phyloP scores from a whole-genome alignment of 1,284 basidiomycete genomes.

The Ganoderma resinaceum region DNA sequence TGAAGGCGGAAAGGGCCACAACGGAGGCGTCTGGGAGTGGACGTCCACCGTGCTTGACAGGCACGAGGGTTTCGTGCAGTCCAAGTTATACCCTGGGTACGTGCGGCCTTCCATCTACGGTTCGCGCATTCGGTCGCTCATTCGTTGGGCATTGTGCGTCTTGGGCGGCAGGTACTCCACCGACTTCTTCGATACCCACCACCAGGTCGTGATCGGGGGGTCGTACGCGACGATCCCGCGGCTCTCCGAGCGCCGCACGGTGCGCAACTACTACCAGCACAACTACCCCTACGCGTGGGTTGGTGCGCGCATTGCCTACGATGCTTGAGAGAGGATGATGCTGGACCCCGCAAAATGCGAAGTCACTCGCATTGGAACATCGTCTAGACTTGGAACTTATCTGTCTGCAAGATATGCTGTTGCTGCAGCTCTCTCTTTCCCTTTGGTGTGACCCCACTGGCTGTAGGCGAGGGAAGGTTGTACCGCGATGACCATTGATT shows the following conservation, averaged over 20 bases:
- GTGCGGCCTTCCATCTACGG: conserved; percentile 20
- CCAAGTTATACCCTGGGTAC: conserved; percentile 84
- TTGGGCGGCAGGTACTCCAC: conserved; percentile 68
- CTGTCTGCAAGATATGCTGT: no score
- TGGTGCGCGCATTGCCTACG: conserved; percentile 78
- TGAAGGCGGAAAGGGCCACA: conserved; percentile 67
- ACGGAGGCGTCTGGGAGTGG: conserved; percentile 99
- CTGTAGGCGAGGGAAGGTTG: no score
- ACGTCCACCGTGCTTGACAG: conserved; percentile 82
- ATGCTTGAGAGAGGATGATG: conserved; percentile 39
- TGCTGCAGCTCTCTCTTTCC: no score
- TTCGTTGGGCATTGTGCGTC: conserved; percentile 10
- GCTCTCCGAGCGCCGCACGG: conserved; percentile 75
- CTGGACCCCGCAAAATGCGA: no score
- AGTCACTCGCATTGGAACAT: no score
- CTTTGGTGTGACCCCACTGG: no score
- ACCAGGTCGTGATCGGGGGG: conserved; percentile 88
- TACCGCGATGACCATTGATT: no score
- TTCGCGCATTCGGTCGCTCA: conserved; percentile 2
- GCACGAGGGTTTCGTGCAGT: conserved; percentile 80
- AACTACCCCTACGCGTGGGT: conserved; percentile 81
- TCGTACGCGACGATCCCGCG: conserved; percentile 90
- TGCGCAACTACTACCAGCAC: conserved; percentile 88
- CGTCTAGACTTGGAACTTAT: no score
- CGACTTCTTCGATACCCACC: conserved; percentile 90